Conservation (phyloP, 148 eudicot species). For the Amaranthus hypochondriacus region DNA sequence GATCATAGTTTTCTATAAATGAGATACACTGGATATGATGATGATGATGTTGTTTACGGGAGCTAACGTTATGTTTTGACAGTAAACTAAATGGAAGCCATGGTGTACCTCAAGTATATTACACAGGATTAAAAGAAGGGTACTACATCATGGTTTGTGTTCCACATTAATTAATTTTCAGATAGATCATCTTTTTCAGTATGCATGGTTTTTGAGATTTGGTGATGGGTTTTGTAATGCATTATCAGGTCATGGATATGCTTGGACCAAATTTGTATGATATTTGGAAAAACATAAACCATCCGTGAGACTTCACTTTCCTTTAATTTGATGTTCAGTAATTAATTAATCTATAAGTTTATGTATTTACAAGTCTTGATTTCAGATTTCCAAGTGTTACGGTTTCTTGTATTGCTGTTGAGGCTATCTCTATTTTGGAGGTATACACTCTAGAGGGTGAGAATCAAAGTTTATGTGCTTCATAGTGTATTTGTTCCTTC, state of each 20-base stretch:
- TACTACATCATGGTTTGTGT: conserved; percentile 67
- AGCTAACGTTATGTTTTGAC: not conserved
- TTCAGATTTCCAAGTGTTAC: conserved; percentile 79
- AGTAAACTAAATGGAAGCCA: conserved; percentile 87
- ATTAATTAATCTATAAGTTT: not conserved
- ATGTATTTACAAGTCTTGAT: not conserved
- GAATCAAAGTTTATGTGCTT: conserved; percentile 11
- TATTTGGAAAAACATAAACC: conserved; percentile 78
- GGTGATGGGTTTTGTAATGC: conserved; percentile 2
- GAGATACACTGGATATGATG: not conserved
- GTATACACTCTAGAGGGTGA: conserved; percentile 67
- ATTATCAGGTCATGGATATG: conserved; percentile 84
- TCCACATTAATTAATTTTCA: not conserved
- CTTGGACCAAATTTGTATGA: conserved; percentile 97
- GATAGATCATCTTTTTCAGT: not conserved
- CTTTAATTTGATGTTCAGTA: not conserved
- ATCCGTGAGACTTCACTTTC: conserved; percentile 42
- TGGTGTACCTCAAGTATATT: conserved; percentile 86
- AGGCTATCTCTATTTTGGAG: conserved; percentile 87
- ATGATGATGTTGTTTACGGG: not conserved
- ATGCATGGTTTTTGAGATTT: not conserved
- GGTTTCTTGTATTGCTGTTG: conserved; percentile 93
- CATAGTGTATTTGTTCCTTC: not conserved
- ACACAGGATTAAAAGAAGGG: conserved; percentile 72
- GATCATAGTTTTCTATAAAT: no score